These are phyloP conservation scores for Blastobotrys parvus DNA, from an alignment of 805 yeast genomes.

Conservation along the genomic window DNA sequence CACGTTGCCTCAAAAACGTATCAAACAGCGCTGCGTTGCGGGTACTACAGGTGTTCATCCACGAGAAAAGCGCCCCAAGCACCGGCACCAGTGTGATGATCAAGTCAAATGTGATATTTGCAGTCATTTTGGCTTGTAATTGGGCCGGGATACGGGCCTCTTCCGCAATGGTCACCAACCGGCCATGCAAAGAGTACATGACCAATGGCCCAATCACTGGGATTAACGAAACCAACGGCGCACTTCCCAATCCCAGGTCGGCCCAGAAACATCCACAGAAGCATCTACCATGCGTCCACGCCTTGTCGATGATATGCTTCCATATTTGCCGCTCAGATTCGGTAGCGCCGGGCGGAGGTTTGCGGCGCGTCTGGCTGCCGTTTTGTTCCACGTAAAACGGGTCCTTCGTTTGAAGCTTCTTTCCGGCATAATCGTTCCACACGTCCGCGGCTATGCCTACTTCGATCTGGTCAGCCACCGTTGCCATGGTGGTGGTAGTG, in stretches of 20 bases:
- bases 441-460: slow-evolving; percentile 44
- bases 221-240: slow-evolving; percentile 59
- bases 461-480: no score
- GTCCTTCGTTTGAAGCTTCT: slow-evolving; percentile 46
- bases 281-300: slow-evolving; percentile 84
- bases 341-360: slow-evolving; percentile 50
- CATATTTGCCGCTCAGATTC: slow-evolving; percentile 57
- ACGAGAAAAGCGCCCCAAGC: slow-evolving; percentile 66
- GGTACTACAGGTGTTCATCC: slow-evolving; percentile 82
- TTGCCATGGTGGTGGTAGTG: no score
- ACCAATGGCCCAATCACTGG: slow-evolving; percentile 81
- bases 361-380: slow-evolving; percentile 41
- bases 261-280: slow-evolving; percentile 59
- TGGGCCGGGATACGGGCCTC: slow-evolving; percentile 49
- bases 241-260: slow-evolving; percentile 72
- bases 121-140: slow-evolving; percentile 60
- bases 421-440: slow-evolving; percentile 61
- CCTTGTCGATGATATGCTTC: slow-evolving; percentile 65
- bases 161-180: slow-evolving; percentile 55
- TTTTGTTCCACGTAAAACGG: not conserved
- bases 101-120: slow-evolving; percentile 67
- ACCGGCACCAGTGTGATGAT: slow-evolving; percentile 71
- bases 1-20: slow-evolving; percentile 30
- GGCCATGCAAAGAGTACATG: slow-evolving; percentile 72
- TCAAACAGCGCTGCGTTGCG: slow-evolving; percentile 81